Evolutionary conservation across 1,139 yeast genomes (phyloP).

Genomic region (Tardiomyces depauwii): DNA sequence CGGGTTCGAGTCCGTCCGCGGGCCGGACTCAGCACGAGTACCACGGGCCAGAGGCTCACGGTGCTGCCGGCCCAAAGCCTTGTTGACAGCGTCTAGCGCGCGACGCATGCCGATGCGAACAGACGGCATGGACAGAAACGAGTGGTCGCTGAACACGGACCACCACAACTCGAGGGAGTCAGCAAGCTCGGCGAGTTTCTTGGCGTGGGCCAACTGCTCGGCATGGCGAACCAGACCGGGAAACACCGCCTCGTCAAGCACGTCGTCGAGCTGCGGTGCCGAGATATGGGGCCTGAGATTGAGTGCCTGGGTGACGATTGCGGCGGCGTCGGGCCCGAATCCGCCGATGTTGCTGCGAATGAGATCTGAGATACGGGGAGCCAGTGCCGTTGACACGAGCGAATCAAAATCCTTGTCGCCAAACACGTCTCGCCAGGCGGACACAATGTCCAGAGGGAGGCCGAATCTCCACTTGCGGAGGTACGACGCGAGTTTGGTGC

Average conservation of each 20-base stretch:
- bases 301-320: background rate
- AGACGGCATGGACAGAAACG: background rate
- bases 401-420: constrained; percentile 23
- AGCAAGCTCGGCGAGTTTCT: background rate
- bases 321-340: background rate
- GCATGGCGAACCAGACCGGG: background rate
- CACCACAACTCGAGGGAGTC: background rate
- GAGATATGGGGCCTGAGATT: background rate
- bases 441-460: background rate
- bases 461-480: background rate
- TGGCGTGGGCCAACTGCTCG: background rate
- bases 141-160: background rate
- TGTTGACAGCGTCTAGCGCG: background rate
- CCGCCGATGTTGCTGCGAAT: background rate
- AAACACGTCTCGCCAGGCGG: constrained; percentile 27
- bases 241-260: background rate
- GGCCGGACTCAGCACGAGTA: no score
- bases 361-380: constrained; percentile 24
- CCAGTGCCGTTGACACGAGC: constrained; percentile 17
- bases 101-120: background rate
- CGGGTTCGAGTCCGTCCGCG: no score
- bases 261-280: background rate
- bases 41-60: no score
- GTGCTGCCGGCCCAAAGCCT: background rate
- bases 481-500: background rate